A percentile compares a stretch with the other conserved stretches of the same genome.
Evolutionary conservation across 768 basidiomycete species (phyloP).

Genomic region (Tephrocybe rancida): DNA sequence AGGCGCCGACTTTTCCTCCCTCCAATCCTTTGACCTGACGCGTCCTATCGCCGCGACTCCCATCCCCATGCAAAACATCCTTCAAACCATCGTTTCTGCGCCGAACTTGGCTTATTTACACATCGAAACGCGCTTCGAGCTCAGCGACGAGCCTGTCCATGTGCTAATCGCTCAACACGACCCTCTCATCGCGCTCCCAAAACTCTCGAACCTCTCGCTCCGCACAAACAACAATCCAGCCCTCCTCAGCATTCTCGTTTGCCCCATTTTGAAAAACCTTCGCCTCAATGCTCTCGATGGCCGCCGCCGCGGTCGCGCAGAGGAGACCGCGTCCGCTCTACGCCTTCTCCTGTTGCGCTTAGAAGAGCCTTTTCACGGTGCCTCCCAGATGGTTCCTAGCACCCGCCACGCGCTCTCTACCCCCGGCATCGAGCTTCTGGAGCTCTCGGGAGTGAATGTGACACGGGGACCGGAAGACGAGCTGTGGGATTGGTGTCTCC

Average conservation of each 20-base stretch:
- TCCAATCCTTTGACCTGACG: constrained; percentile 21
- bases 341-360: constrained; percentile 31
- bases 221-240: constrained; percentile 35
- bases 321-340: constrained; percentile 28
- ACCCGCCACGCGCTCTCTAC: constrained; percentile 11
- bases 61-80: constrained; percentile 18
- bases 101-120: constrained; percentile 18
- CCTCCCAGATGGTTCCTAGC: no score
- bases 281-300: constrained; percentile 38
- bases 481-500: constrained; percentile 32
- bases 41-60: constrained; percentile 27
- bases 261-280: constrained; percentile 30
- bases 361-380: constrained; percentile 17
- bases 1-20: constrained; percentile 15
- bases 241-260: constrained; percentile 30
- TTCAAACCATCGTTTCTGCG: constrained; percentile 19
- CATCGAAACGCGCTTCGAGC: constrained; percentile 22
- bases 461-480: constrained; percentile 9
- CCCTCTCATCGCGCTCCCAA: constrained; percentile 9
- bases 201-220: constrained; percentile 29
- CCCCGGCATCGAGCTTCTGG: constrained; percentile 19
- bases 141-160: constrained; percentile 3
- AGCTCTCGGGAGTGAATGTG: constrained; percentile 26
- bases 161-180: not conserved
- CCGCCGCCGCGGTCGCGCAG: constrained; percentile 25